Conservation (phyloP, 768 basidiomycete genomes). For the Rhodotorula paludigena region DNA sequence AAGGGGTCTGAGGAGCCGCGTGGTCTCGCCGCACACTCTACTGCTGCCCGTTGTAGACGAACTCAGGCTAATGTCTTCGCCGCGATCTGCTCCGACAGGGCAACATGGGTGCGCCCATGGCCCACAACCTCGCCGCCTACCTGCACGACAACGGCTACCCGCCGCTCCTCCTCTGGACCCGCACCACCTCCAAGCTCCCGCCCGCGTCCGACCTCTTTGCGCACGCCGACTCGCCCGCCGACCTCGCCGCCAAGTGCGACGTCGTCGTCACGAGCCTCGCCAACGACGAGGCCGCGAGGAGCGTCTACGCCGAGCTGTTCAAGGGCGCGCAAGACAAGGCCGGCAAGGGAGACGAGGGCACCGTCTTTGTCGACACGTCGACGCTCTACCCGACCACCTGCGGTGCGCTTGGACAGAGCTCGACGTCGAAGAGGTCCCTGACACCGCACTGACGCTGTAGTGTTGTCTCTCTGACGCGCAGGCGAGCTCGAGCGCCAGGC, state of each 20-base stretch:
- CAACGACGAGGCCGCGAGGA: conserved; percentile 65
- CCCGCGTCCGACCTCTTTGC: conserved; percentile 54
- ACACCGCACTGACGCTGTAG: too few relatives aligned
- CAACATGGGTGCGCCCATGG: conserved; percentile 72
- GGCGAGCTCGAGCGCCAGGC: conserved; percentile 67
- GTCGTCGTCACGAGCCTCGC: conserved; percentile 69
- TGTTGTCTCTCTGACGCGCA: not conserved
- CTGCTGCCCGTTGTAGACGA: too few relatives aligned
- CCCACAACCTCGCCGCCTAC: conserved; percentile 66
- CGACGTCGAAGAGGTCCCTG: too few relatives aligned
- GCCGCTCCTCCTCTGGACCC: conserved; percentile 71
- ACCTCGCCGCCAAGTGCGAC: conserved; percentile 65
- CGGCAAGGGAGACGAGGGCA: conserved; percentile 45
- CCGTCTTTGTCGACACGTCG: conserved; percentile 79
- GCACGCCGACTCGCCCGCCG: conserved; percentile 57
- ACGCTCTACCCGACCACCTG: conserved; percentile 53
- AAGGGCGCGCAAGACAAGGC: conserved; percentile 44
- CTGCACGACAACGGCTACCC: conserved; percentile 48
- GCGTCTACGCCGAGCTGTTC: conserved; percentile 60
- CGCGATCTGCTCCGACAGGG: conserved; percentile 49
- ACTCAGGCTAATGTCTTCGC: too few relatives aligned
- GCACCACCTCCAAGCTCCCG: conserved; percentile 61
- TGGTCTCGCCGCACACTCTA: too few relatives aligned
- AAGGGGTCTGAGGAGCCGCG: too few relatives aligned
- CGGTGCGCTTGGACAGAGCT: too few relatives aligned